Base-by-base conservation (phyloP, 1,284 basidiomycete genomes). In the Gomphus bonarii region DNA sequence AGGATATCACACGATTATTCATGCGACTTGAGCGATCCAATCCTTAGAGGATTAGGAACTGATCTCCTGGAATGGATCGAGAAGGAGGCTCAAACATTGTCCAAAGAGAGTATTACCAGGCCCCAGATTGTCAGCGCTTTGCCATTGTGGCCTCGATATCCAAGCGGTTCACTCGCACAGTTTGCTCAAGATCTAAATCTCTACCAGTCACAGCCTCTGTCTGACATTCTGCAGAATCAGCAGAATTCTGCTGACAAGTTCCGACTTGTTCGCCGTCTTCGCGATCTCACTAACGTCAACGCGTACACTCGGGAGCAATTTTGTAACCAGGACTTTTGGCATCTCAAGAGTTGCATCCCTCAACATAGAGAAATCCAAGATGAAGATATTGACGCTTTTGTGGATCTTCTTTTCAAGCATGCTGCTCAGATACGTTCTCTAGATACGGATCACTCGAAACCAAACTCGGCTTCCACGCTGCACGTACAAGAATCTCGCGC, bases 281-380 rank as follows among this genome's bases (percentile, higher is more conserved):
- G 72, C 3, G 75, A 80, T 16, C 70, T 79, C 58, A 70, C 77
- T 4, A 59, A 66, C 5, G 65, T 67, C 14, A 67, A 68, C 5
- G 63, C 69, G 9, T 74, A 77, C 43, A 66, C 69, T 20, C 67
- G 70, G 55, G 66, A 67, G 2, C 72, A 73, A 28, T 88, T 88
- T 59, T 70, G 79, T 3, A 70, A 69, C 54, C 73, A 73, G 2
- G 82, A 86, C 61, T 93, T 95, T 66, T 95, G 91, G 91, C 77
- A 80, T 40, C 71, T 95, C 63, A 91, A 90, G 65, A 79, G 82
- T 18, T 82, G 77, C 62, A 85, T 93, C 42, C 85, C 85, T 2
- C 58, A 73, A 1, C 62, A 63, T 1, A 69, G 74, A 3, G 69
- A 76, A 28, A 68, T 88, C 30, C 77, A 80, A 40, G 74, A 75